Percentiles rank a stretch among this genome's conserved stretches.
Evolutionary conservation across 331 rosid species (phyloP).

Genomic region (Malus hybrid): DNA sequence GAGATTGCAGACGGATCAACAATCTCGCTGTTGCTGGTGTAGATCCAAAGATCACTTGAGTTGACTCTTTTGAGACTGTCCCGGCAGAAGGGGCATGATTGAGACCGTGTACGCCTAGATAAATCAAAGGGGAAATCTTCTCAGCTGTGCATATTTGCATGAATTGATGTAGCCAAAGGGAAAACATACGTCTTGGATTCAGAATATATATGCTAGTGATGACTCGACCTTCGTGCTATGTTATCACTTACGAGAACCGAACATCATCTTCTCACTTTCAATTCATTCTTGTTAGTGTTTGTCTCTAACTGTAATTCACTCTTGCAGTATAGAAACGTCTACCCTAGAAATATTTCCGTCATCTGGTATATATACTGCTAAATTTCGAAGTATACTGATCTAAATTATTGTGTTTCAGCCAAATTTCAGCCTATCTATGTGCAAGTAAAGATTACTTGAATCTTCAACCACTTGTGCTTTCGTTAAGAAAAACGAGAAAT

Average conservation of each 20-base stretch:
- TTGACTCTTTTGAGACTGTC: slow-evolving; percentile 60
- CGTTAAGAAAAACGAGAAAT: background rate
- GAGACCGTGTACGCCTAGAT: slow-evolving; percentile 56
- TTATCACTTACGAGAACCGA: background rate
- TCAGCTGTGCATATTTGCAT: background rate
- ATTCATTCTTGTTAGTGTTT: background rate
- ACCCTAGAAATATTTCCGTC: no score
- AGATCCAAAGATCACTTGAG: slow-evolving; percentile 81
- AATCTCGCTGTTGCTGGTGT: slow-evolving; percentile 48
- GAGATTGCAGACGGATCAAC: slow-evolving; percentile 52
- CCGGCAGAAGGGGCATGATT: slow-evolving; percentile 89
- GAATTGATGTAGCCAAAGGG: background rate
- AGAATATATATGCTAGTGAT: background rate
- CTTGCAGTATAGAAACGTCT: no score
- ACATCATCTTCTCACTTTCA: background rate
- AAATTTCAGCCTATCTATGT: background rate
- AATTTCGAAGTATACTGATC: background rate
- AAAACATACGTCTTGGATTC: background rate
- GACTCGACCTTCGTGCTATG: background rate
- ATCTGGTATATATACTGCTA: background rate
- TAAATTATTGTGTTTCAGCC: background rate
- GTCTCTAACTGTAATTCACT: no score
- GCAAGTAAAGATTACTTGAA: background rate
- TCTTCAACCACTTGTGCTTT: background rate
- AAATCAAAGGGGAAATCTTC: background rate